These are phyloP conservation scores for Torulaspora maleeae DNA, from an alignment of 805 yeast genomes.

Conservation along the genomic window DNA sequence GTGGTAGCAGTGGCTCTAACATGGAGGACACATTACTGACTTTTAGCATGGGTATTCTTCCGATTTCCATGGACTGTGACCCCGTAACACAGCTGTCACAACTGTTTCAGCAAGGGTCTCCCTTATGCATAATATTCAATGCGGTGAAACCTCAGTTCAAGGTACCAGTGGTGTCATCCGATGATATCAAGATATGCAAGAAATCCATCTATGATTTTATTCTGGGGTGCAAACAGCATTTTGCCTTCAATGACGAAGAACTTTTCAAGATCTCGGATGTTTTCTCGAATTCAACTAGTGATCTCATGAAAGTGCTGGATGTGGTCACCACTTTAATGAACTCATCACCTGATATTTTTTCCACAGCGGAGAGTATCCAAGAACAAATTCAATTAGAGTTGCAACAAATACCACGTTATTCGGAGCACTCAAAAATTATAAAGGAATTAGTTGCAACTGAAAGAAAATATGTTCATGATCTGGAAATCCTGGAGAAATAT, in stretches of 20 bases:
- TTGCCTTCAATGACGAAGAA: constrained; percentile 71
- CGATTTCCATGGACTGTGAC: constrained; percentile 71
- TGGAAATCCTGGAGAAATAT: constrained; percentile 68
- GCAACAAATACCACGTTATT: constrained; percentile 17
- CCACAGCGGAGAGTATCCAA: constrained; percentile 30
- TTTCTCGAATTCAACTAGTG: constrained; percentile 75
- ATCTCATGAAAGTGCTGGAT: constrained; percentile 64
- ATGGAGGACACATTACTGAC: constrained; percentile 43
- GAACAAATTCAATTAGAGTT: constrained; percentile 24
- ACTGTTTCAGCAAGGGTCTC: constrained; percentile 86
- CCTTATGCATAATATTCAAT: constrained; percentile 82
- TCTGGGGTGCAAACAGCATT: constrained; percentile 73
- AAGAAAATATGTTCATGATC: constrained; percentile 85
- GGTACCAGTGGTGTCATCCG: constrained; percentile 62
- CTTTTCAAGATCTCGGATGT: constrained; percentile 88
- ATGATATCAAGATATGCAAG: constrained; percentile 79
- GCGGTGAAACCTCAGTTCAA: constrained; percentile 55
- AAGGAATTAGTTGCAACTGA: constrained; percentile 85
- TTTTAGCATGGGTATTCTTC: constrained; percentile 71
- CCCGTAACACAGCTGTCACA: constrained; percentile 91
- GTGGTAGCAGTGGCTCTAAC: constrained; percentile 14
- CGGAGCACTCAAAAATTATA: constrained; percentile 53
- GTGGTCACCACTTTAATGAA: constrained; percentile 66
- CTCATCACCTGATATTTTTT: constrained; percentile 43
- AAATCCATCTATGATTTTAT: constrained; percentile 86